These are phyloP conservation scores for Dryas alaskensis DNA, from an alignment of 306 rosid genomes.

Conservation along the genomic window DNA sequence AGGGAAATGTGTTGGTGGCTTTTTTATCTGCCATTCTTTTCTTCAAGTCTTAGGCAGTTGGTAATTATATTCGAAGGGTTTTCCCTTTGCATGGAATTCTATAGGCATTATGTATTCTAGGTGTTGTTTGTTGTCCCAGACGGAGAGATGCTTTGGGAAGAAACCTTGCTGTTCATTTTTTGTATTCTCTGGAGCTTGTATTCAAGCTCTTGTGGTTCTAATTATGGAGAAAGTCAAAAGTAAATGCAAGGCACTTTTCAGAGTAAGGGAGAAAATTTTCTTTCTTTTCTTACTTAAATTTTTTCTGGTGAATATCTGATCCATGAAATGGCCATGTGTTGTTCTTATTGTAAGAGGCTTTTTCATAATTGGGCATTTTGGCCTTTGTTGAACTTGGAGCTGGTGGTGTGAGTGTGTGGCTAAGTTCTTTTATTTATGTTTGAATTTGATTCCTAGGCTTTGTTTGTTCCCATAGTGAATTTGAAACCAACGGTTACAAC, in stretches of 20 bases:
- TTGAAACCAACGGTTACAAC: not conserved
- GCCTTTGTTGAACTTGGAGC: not conserved
- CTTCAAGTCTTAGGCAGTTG: constrained; percentile 40
- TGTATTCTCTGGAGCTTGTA: constrained; percentile 45
- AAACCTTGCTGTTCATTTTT: constrained; percentile 62
- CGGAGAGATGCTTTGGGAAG: constrained; percentile 53
- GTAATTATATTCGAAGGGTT: constrained; percentile 23
- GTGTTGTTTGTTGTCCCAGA: constrained; percentile 55
- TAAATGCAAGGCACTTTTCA: constrained; percentile 53
- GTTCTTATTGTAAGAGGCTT: not conserved
- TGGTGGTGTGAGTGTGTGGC: not conserved
- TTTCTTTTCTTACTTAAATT: constrained; percentile 3
- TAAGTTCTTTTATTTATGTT: not conserved
- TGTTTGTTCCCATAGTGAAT: not conserved
- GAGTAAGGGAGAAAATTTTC: constrained; percentile 43
- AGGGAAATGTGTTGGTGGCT: constrained; percentile 23
- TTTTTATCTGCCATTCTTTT: constrained; percentile 50
- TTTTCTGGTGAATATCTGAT: not conserved
- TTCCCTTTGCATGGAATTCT: constrained; percentile 35
- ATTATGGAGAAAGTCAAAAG: constrained; percentile 52
- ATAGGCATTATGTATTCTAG: constrained; percentile 47
- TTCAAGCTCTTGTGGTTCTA: constrained; percentile 41
- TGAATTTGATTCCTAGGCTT: not conserved
- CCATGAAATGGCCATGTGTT: not conserved
- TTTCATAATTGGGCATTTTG: not conserved